Percentiles rank a stretch among this genome's conserved stretches.
phyloP scores from a whole-genome alignment of 75 land plant genomes.

The Picea glauca region DNA sequence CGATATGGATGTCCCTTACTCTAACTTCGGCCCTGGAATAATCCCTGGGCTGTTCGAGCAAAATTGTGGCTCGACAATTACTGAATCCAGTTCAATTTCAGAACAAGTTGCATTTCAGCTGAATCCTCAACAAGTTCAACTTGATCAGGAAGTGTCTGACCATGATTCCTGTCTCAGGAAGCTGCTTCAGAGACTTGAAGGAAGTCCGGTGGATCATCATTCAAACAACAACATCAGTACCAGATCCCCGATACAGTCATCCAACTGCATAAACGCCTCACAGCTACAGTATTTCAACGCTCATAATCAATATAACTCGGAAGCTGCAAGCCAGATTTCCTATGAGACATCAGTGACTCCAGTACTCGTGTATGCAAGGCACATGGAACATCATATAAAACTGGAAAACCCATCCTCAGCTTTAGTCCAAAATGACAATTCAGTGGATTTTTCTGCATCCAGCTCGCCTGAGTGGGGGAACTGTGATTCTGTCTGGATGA shows the following conservation, averaged over 20 bases:
- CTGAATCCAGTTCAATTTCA: neutral
- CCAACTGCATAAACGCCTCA: neutral
- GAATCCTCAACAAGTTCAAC: neutral
- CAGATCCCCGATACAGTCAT: neutral
- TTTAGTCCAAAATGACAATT: neutral
- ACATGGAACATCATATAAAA: neutral
- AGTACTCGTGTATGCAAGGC: neutral
- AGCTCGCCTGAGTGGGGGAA: neutral
- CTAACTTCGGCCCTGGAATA: neutral
- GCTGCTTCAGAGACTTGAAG: conserved; percentile 3
- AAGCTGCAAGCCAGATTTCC: neutral
- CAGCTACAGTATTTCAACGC: neutral
- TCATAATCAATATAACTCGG: too few relatives aligned
- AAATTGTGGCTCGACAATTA: neutral
- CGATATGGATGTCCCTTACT: neutral
- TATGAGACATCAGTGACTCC: neutral
- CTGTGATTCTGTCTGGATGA: neutral
- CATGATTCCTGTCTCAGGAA: neutral
- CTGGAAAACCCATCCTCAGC: conserved; percentile 3
- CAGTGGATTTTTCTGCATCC: neutral
- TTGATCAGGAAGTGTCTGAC: neutral
- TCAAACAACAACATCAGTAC: neutral
- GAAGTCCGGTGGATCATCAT: neutral
- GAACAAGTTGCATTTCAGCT: neutral
- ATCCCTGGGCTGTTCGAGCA: conserved; percentile 1